These are phyloP conservation scores for Brachypodium distachyon DNA, from an alignment of 202 grass and related monocot genomes.

Conservation along the genomic window DNA sequence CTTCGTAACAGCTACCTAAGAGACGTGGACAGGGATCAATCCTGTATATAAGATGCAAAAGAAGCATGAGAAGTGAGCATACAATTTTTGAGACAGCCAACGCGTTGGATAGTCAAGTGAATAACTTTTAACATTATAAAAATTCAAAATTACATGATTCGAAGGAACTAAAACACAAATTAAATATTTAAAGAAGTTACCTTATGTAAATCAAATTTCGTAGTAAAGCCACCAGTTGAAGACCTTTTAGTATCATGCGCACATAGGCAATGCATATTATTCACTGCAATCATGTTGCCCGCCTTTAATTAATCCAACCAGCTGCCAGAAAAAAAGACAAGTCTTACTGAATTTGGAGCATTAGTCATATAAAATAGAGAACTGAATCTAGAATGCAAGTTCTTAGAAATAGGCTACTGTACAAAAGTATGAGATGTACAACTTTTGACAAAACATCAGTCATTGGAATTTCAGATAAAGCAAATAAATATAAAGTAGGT, in stretches of 20 bases:
- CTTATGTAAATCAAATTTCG: conserved; percentile 77
- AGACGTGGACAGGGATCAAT: no score
- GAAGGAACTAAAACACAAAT: not conserved
- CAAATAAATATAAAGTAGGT: not conserved
- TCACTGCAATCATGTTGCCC: conserved; percentile 66
- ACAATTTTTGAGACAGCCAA: no score
- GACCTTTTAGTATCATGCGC: conserved; percentile 57
- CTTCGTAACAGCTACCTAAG: no score
- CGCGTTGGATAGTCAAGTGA: no score
- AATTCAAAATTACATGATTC: not conserved
- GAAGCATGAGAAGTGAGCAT: no score
- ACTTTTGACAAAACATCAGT: not conserved
- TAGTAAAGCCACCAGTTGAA: conserved; percentile 45
- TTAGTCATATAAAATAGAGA: not conserved
- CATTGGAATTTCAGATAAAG: not conserved
- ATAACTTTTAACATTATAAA: not conserved
- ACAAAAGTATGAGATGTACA: not conserved
- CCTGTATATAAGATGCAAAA: no score
- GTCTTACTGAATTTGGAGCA: not conserved
- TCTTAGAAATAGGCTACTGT: not conserved
- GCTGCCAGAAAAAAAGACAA: conserved; percentile 38
- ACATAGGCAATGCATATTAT: conserved; percentile 64
- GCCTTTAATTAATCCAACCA: conserved; percentile 59
- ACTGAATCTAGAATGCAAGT: not conserved
- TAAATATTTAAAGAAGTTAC: conserved; percentile 19